phyloP scores from a whole-genome alignment of 768 basidiomycete species.

The Suillus brevipes region DNA sequence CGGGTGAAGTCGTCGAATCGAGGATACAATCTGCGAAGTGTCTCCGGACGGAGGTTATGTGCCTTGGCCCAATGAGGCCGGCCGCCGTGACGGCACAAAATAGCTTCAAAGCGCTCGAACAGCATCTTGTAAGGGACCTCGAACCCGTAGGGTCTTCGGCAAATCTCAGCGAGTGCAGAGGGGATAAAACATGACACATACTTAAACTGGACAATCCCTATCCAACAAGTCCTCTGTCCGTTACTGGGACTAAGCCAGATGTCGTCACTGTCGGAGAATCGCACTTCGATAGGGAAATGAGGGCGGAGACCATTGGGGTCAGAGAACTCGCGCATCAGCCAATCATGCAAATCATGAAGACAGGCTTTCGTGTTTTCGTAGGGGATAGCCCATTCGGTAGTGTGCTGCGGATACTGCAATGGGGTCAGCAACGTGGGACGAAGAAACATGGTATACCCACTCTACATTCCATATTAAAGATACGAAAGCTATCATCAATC shows the following conservation, averaged over 20 bases:
- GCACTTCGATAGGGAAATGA: conserved; percentile 92
- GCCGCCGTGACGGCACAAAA: conserved; percentile 69
- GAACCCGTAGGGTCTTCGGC: conserved; percentile 76
- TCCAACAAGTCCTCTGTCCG: conserved; percentile 82
- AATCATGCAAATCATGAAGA: conserved; percentile 67
- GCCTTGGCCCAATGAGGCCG: conserved; percentile 98
- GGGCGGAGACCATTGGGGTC: conserved; percentile 77
- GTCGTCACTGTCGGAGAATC: conserved; percentile 85
- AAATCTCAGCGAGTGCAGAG: conserved; percentile 9
- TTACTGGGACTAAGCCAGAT: conserved; percentile 93
- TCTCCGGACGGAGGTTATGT: conserved; percentile 66
- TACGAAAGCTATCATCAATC: conserved; percentile 75
- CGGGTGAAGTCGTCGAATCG: conserved; percentile 74
- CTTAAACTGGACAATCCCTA: conserved; percentile 98
- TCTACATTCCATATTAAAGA: conserved; percentile 94
- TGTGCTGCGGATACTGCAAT: conserved; percentile 82
- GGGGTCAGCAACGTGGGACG: conserved; percentile 13
- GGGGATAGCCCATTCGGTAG: conserved; percentile 94
- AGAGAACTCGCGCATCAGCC: conserved; percentile 66
- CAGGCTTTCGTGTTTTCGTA: conserved; percentile 64
- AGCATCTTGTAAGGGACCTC: conserved; percentile 78
- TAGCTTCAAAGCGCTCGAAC: conserved; percentile 74
- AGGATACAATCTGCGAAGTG: conserved; percentile 72
- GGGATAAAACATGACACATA: conserved; percentile 39
- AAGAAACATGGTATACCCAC: conserved; percentile 47